Evolutionary conservation across 352 stramenopile genomes (phyloP).

Genomic region (Globisporangium paddicum): DNA sequence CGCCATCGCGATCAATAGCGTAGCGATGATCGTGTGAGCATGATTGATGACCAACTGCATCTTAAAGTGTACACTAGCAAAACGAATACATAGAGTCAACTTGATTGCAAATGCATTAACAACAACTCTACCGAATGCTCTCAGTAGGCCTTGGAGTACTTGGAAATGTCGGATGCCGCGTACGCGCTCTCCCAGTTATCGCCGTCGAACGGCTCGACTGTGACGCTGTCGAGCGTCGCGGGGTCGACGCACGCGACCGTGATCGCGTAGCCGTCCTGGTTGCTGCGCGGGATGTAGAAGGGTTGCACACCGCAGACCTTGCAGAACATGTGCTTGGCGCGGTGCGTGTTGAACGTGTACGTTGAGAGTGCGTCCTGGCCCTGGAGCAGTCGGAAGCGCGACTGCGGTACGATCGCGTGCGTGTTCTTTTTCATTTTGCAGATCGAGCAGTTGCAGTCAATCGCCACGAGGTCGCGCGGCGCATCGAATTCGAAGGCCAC

Average conservation of each 20-base stretch:
- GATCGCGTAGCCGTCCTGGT: constrained; percentile 72
- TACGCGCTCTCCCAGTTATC: constrained; percentile 60
- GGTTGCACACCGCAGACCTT: constrained; percentile 65
- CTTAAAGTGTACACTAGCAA: no score
- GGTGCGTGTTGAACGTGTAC: constrained; percentile 83
- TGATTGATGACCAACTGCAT: no score
- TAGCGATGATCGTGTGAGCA: no score
- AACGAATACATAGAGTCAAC: no score
- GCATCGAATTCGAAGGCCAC: constrained; percentile 73
- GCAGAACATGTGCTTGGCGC: constrained; percentile 81
- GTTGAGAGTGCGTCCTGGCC: constrained; percentile 46
- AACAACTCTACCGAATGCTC: not conserved
- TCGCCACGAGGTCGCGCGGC: constrained; percentile 43
- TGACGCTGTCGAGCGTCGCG: constrained; percentile 44
- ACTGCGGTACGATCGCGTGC: constrained; percentile 58
- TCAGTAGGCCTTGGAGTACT: constrained; percentile 26
- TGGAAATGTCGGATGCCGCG: constrained; percentile 30
- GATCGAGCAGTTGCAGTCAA: constrained; percentile 84
- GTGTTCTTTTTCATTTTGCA: constrained; percentile 78
- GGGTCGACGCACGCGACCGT: constrained; percentile 68
- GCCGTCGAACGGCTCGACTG: constrained; percentile 62
- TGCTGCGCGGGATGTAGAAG: constrained; percentile 82
- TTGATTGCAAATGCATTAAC: no score
- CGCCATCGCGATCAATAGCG: not conserved
- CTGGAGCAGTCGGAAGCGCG: constrained; percentile 47